Evolutionary conservation across 306 rosid species (phyloP), one percentile per base, ranked within the genome.

Genomic region (Amphicarpaea edgeworthii): DNA sequence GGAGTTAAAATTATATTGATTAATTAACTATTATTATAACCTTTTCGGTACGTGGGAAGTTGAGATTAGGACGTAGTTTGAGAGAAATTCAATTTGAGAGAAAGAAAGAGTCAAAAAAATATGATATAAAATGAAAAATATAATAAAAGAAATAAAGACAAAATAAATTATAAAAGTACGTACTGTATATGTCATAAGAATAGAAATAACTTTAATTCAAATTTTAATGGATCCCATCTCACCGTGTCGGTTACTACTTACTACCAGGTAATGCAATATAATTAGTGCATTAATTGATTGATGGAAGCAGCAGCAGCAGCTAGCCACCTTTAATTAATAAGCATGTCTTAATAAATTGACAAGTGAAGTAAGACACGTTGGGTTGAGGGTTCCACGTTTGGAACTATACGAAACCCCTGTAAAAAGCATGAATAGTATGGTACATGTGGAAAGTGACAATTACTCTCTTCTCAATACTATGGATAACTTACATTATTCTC

Each of bases 361-460:
- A 71, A 79, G 80, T 76, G 58, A 78, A 62, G 43, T 81, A 79
- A 76, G 72, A 84, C 85, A 32, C 51, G 6, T 50, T 55, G 71
- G 82, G 38, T 69, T 59, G 79, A 62, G 72, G 82, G 80, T 66
- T 77, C 83, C 86, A 83, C 83, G 60, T 66, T 77, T 72, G 68
- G 79, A 77, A 64, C 59, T 77, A 68, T 43, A 47, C 46, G 54
- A 70, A 76, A 72, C 26, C 61, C 78, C 72, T 17, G 8, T n/a
- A 65, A 59, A 85, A 71, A 59, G 64, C 65, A 63, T 15, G 58
- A 68, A 82, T 30, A 53, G 53, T 70, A 43, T 26, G 16, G 10
- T 42, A 12, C 46, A 45, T 55, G 38, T 38, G 50, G n/a, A 78
- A 17, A 45, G 34, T 59, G 54, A 47, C 30, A 16, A 16, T 32